Percentiles rank a stretch among this genome's conserved stretches.
These are phyloP conservation scores for Colletotrichum truncatum DNA, from an alignment of 2,329 filamentous ascomycete genomes.

Conservation along the genomic window DNA sequence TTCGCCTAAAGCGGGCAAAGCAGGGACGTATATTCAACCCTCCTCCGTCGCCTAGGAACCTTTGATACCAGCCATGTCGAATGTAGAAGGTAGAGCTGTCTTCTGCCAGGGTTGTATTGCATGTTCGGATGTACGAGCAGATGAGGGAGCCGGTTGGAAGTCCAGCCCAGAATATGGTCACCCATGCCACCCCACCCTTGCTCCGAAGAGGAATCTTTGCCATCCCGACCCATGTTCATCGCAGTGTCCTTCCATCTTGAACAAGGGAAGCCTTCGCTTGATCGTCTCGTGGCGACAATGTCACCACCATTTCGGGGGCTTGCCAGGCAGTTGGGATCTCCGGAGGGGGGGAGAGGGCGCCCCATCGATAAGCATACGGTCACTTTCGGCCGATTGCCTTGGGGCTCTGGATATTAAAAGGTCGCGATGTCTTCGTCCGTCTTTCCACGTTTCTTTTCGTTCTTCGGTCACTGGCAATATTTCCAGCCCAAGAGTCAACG, in stretches of 20 bases:
- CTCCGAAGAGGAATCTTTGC: background rate
- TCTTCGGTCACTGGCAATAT: constrained; percentile 28
- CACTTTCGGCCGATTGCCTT: background rate
- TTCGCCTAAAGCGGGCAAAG: background rate
- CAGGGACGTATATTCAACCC: background rate
- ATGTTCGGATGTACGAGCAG: constrained; percentile 5
- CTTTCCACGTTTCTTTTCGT: background rate
- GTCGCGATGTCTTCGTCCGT: constrained; percentile 1
- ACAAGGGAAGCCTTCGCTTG: constrained; percentile 2
- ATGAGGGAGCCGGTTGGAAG: background rate
- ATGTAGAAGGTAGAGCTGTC: constrained; percentile 23
- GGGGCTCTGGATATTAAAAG: constrained; percentile 20
- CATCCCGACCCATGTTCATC: background rate
- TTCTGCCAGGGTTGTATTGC: constrained; percentile 10
- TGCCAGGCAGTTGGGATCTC: constrained; percentile 20
- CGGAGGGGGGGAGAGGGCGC: constrained; percentile 3
- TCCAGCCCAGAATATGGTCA: constrained; percentile 22
- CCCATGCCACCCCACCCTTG: constrained; percentile 15
- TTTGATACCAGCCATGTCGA: constrained; percentile 30
- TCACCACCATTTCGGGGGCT: constrained; percentile 1
- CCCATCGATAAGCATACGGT: constrained; percentile 17
- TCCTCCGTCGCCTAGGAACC: background rate
- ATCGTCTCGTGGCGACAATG: constrained; percentile 26
- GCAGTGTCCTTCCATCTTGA: background rate
- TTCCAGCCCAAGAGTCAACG: constrained; percentile 22